phyloP scores from a whole-genome alignment of 2,329 filamentous ascomycete species.

The Xylariaceae sp. region DNA sequence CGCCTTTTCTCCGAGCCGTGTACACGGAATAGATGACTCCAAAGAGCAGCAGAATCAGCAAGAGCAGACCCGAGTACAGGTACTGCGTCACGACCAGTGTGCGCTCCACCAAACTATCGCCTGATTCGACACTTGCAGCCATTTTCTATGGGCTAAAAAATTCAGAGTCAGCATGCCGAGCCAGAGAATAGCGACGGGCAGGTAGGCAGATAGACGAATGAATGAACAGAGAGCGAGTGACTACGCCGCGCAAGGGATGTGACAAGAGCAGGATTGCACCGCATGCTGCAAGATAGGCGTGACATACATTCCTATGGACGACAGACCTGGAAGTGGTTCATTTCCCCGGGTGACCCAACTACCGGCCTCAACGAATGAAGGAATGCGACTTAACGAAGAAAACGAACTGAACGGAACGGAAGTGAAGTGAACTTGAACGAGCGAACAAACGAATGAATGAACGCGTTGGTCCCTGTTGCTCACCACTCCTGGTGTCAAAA shows the following conservation, averaged over 20 bases:
- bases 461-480: constrained; percentile 8
- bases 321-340: constrained; percentile 28
- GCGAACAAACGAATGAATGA: background rate
- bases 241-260: background rate
- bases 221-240: background rate
- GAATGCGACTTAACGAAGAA: background rate
- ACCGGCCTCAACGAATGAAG: constrained; percentile 2
- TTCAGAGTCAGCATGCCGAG: constrained; percentile 23
- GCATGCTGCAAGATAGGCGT: constrained; percentile 32
- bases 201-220: background rate
- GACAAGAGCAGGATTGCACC: constrained; percentile 24
- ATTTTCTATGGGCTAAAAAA: constrained; percentile 31
- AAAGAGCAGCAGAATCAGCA: constrained; percentile 46
- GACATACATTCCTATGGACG: constrained; percentile 31
- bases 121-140: constrained; percentile 29
- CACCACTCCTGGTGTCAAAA: constrained; percentile 10
- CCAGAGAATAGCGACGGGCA: background rate
- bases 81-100: constrained; percentile 46
- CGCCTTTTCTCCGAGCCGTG: constrained; percentile 46
- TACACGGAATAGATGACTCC: constrained; percentile 50
- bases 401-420: no score
- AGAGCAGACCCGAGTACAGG: constrained; percentile 48
- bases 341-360: constrained; percentile 22
- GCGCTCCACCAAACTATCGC: constrained; percentile 36
- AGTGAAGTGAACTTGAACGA: background rate